Evolutionary conservation across 371 early-diverging fungal genomes (phyloP).

Genomic region (Rhizopus arrhizus): DNA sequence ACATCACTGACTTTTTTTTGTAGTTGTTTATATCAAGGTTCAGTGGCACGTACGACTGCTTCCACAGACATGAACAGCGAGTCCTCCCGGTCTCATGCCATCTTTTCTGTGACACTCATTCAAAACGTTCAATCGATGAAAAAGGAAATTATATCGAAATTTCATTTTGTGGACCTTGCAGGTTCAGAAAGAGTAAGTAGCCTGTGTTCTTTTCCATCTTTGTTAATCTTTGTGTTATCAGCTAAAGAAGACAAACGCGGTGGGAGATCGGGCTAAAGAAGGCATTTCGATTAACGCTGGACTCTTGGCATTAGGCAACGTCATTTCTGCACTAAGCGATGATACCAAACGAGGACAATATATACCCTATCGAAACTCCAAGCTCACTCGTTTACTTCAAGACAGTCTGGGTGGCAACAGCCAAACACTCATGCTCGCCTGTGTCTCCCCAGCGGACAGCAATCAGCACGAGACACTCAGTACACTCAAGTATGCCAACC

Average conservation of each 20-base stretch:
- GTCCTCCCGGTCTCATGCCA: conserved; percentile 97
- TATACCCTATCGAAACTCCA: conserved; percentile 96
- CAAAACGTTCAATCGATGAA: conserved; percentile 39
- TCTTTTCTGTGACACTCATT: conserved; percentile 86
- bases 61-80: conserved; percentile 94
- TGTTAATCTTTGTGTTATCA: conserved; percentile 69
- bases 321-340: conserved; percentile 95
- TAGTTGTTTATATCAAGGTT: conserved; percentile 68
- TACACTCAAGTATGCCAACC: conserved; percentile 89
- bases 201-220: conserved; percentile 73
- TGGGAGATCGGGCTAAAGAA: conserved; percentile 93
- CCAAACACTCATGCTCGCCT: conserved; percentile 90
- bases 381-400: conserved; percentile 94
- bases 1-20: neutral
- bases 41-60: conserved; percentile 85
- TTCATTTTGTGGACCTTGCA: conserved; percentile 98
- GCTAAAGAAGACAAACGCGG: conserved; percentile 92
- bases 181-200: conserved; percentile 78
- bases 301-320: conserved; percentile 96
- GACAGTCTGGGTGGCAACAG: conserved; percentile 93
- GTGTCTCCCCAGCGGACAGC: conserved; percentile 76
- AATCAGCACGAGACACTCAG: conserved; percentile 88
- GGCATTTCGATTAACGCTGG: conserved; percentile 98
- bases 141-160: conserved; percentile 66
- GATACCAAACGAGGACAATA: conserved; percentile 65